Evolutionary conservation across 2,329 filamentous ascomycete species (phyloP).

Genomic region (Epichloe glyceriae): DNA sequence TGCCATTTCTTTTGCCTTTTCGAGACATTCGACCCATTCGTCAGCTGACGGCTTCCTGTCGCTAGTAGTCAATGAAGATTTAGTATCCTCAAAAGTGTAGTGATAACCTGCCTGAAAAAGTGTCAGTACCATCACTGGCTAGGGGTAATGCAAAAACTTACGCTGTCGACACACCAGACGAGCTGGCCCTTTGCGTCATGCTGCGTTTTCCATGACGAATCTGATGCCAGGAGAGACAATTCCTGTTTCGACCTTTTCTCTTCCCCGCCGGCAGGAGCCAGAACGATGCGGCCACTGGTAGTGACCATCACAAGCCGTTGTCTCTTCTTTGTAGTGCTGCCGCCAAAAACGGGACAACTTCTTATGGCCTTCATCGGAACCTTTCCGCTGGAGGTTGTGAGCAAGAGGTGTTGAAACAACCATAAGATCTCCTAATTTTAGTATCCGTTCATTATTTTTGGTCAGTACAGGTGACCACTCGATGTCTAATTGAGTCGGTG

Average conservation of each 20-base stretch:
- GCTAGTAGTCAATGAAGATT: slow-evolving; percentile 46
- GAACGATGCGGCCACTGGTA: slow-evolving; percentile 74
- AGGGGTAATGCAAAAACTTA: slow-evolving; percentile 37
- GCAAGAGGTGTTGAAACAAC: slow-evolving; percentile 69
- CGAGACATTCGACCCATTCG: slow-evolving; percentile 86
- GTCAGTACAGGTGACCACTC: slow-evolving; percentile 97
- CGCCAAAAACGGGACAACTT: slow-evolving; percentile 90
- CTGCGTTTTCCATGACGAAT: slow-evolving; percentile 66
- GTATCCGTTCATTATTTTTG: slow-evolving; percentile 78
- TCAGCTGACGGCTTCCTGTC: slow-evolving; percentile 58
- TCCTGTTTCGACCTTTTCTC: slow-evolving; percentile 94
- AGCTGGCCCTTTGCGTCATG: slow-evolving; percentile 78
- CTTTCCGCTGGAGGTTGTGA: slow-evolving; percentile 59
- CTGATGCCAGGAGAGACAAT: slow-evolving; percentile 65
- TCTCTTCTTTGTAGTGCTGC: slow-evolving; percentile 81
- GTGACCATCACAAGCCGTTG: slow-evolving; percentile 92
- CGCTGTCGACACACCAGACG: slow-evolving; percentile 85
- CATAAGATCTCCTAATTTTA: slow-evolving; percentile 84
- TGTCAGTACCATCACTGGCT: slow-evolving; percentile 10
- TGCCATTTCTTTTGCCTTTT: slow-evolving; percentile 75
- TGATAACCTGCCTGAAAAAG: slow-evolving; percentile 66
- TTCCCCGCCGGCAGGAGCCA: slow-evolving; percentile 83
- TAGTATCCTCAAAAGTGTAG: slow-evolving; percentile 88
- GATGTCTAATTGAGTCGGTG: slow-evolving; percentile 93
- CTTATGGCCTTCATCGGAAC: slow-evolving; percentile 62